A percentile compares a stretch with the other conserved stretches of the same genome.
phyloP scores from a whole-genome alignment of 2,329 filamentous ascomycete genomes.

The Cyclaneusma minus region DNA sequence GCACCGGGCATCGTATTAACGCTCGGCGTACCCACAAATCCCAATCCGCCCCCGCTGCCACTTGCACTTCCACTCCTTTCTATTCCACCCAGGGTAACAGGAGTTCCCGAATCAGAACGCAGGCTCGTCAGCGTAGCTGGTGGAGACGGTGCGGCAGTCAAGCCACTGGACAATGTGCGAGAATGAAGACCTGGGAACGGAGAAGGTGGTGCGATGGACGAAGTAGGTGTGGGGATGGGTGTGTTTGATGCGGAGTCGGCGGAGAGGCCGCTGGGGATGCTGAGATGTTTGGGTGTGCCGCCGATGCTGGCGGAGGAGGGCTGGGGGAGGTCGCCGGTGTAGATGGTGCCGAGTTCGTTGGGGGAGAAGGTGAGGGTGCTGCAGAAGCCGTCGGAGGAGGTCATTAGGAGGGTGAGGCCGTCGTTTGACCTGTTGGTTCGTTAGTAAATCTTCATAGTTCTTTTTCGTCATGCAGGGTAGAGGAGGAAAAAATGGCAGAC shows the following conservation, averaged over 20 bases:
- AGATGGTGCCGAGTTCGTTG: conserved; percentile 72
- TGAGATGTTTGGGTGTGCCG: conserved; percentile 29
- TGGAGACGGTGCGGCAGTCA: conserved; percentile 41
- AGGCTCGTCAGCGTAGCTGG: no score
- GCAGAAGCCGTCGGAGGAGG: conserved; percentile 97
- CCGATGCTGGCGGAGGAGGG: conserved; percentile 60
- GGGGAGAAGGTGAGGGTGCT: conserved; percentile 73
- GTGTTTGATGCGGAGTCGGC: conserved; percentile 33
- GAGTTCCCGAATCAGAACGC: no score
- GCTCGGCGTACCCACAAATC: no score
- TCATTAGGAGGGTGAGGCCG: conserved; percentile 70
- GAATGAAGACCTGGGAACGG: conserved; percentile 4
- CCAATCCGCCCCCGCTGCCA: no score
- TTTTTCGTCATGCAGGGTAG: conserved; percentile 2
- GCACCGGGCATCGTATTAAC: no score
- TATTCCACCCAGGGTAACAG: conserved; percentile 38
- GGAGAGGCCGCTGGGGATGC: no score
- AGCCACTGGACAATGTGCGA: conserved; percentile 25
- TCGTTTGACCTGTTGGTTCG: conserved; percentile 48
- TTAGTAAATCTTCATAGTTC: no score
- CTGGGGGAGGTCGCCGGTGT: conserved; percentile 52
- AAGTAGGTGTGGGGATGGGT: conserved; percentile 37
- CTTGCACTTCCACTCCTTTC: no score
- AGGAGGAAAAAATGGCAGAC: conserved; percentile 4
- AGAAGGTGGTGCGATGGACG: no score